A percentile compares a stretch with the other conserved stretches of the same genome.
These are phyloP conservation scores for Chernovozyma aurita DNA, from an alignment of 1,139 yeast genomes.

Conservation along the genomic window DNA sequence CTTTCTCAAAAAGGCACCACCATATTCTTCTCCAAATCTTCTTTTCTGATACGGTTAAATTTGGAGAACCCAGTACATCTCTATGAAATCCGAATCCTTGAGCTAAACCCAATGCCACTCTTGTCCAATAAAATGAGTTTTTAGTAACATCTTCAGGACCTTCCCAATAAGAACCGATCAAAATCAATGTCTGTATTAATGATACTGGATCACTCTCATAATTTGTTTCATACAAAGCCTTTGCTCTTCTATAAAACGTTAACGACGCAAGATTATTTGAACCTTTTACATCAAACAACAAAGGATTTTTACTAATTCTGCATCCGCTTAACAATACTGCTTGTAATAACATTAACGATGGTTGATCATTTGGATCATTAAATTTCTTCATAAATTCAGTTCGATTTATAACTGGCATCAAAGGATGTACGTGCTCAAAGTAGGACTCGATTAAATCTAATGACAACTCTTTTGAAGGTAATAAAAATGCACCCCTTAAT, in stretches of 20 bases:
- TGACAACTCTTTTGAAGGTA: constrained; percentile 61
- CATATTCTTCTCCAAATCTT: constrained; percentile 67
- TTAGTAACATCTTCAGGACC: constrained; percentile 76
- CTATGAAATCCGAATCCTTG: constrained; percentile 80
- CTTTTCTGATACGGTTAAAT: constrained; percentile 37
- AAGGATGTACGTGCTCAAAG: constrained; percentile 65
- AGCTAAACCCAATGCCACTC: constrained; percentile 69
- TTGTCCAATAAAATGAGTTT: constrained; percentile 74
- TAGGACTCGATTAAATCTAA: constrained; percentile 59
- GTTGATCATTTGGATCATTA: constrained; percentile 58
- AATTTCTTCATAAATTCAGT: constrained; percentile 55
- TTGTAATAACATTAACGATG: constrained; percentile 65
- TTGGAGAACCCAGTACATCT: constrained; percentile 34
- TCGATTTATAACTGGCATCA: constrained; percentile 68
- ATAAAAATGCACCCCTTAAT: constrained; percentile 64
- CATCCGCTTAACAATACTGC: constrained; percentile 70
- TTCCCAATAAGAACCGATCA: constrained; percentile 72
- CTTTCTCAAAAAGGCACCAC: constrained; percentile 79
- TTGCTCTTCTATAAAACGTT: constrained; percentile 73
- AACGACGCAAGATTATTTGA: constrained; percentile 55
- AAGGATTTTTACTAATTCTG: constrained; percentile 55
- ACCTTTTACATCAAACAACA: constrained; percentile 52
- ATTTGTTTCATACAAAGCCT: constrained; percentile 68
- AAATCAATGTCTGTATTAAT: constrained; percentile 58
- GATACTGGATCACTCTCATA: constrained; percentile 70